Conservation (phyloP, 164 flowering plant species). For the Hamamelis virginiana region DNA sequence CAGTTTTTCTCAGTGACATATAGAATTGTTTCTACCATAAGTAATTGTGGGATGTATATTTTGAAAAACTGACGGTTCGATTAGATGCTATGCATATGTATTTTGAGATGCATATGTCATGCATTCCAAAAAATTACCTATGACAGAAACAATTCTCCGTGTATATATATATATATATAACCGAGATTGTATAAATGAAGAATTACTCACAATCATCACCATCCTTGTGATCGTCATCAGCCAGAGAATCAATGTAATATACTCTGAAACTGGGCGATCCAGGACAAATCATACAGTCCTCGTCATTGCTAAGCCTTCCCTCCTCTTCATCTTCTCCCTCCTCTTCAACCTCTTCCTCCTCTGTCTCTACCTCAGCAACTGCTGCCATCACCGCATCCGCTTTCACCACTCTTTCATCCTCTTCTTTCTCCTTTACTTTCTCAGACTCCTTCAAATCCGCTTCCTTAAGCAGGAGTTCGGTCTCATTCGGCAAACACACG, state of each 20-base stretch:
- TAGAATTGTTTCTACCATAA: no score
- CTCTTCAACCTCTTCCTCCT: conserved; percentile 4
- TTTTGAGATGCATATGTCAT: no score
- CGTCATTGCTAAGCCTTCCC: neutral
- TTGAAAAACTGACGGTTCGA: no score
- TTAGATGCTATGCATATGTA: no score
- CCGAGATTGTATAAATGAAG: neutral
- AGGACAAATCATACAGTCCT: conserved; percentile 6
- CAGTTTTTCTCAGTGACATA: no score
- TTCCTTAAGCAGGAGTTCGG: no score
- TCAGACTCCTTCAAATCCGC: neutral
- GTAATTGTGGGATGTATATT: no score
- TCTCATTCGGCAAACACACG: neutral
- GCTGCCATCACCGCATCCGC: neutral
- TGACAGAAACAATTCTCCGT: no score
- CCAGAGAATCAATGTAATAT: conserved; percentile 8
- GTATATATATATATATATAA: no score
- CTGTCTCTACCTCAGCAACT: neutral
- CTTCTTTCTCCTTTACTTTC: neutral
- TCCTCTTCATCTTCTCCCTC: conserved; percentile 9
- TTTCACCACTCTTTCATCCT: neutral
- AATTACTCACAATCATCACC: conserved; percentile 12
- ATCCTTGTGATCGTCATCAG: conserved; percentile 1
- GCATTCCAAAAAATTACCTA: no score
- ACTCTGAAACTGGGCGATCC: conserved; percentile 37